These are phyloP conservation scores for Erigeron philadelphicus DNA, from an alignment of 140 eudicot genomes.

Conservation along the genomic window DNA sequence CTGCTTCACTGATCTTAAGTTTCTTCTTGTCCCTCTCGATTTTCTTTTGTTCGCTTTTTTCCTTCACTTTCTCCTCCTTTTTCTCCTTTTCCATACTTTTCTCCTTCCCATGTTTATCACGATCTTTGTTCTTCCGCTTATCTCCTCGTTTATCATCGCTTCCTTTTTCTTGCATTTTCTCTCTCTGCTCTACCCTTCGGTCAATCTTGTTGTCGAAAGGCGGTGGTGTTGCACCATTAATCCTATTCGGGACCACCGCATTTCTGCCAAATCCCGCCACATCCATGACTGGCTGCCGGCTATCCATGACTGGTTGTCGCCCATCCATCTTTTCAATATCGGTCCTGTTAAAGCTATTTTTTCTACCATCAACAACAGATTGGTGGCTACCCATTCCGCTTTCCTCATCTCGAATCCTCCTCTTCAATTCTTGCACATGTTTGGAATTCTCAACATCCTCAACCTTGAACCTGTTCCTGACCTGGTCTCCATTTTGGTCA, in stretches of 20 bases:
- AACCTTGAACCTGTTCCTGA: constrained; percentile 17
- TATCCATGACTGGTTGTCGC: constrained; percentile 25
- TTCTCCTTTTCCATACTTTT: constrained; percentile 46
- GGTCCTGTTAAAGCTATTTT: constrained; percentile 27
- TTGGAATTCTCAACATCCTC: constrained; percentile 37
- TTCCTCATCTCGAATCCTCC: constrained; percentile 58
- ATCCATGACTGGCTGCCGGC: constrained; percentile 6
- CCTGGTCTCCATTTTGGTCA: constrained; percentile 40
- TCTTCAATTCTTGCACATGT: constrained; percentile 49
- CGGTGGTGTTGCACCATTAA: constrained; percentile 36
- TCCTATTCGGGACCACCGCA: constrained; percentile 26
- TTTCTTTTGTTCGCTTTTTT: constrained; percentile 36
- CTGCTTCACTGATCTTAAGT: constrained; percentile 30
- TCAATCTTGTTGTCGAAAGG: constrained; percentile 33
- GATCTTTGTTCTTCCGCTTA: constrained; percentile 49
- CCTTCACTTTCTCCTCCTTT: constrained; percentile 40
- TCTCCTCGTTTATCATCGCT: constrained; percentile 43
- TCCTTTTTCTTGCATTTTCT: constrained; percentile 46
- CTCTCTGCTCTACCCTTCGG: constrained; percentile 39
- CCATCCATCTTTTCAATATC: constrained; percentile 33
- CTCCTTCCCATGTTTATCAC: constrained; percentile 47
- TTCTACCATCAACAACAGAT: constrained; percentile 37
- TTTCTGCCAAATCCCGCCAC: constrained; percentile 28
- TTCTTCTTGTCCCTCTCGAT: constrained; percentile 35
- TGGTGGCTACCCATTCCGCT: constrained; percentile 49